phyloP scores from a whole-genome alignment of 2,329 filamentous ascomycete genomes.

The Escovopsis sp. region DNA sequence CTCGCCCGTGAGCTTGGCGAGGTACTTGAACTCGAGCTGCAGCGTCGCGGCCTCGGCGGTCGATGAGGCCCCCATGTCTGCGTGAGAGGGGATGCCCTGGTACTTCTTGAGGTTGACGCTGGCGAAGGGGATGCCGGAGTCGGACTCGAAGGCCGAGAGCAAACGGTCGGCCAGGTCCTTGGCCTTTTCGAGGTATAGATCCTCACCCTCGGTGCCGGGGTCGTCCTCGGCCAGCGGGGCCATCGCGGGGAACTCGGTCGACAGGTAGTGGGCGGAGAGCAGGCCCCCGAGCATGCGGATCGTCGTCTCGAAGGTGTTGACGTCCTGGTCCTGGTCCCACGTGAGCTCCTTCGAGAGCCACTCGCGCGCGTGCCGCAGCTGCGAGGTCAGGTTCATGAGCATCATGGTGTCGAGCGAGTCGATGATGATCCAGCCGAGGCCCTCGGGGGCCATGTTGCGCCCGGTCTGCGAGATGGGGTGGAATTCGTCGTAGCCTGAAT shows the following conservation, averaged over 20 bases:
- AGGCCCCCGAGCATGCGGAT: slow-evolving; percentile 94
- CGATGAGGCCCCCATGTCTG: slow-evolving; percentile 74
- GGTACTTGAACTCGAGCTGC: slow-evolving; percentile 93
- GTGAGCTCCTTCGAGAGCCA: slow-evolving; percentile 72
- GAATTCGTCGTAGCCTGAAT: slow-evolving; percentile 65
- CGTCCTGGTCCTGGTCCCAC: slow-evolving; percentile 87
- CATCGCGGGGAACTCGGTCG: slow-evolving; percentile 63
- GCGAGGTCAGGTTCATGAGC: slow-evolving; percentile 88
- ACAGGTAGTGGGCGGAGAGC: slow-evolving; percentile 88
- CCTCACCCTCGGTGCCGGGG: slow-evolving; percentile 59
- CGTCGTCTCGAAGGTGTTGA: slow-evolving; percentile 95
- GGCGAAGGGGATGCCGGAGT: slow-evolving; percentile 74
- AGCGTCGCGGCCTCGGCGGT: slow-evolving; percentile 86
- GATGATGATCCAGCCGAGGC: slow-evolving; percentile 95
- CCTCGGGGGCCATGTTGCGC: slow-evolving; percentile 70
- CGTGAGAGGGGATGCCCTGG: slow-evolving; percentile 65
- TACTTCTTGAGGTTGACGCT: slow-evolving; percentile 75
- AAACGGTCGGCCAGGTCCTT: slow-evolving; percentile 82
- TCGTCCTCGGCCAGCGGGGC: slow-evolving; percentile 54
- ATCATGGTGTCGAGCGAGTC: slow-evolving; percentile 94
- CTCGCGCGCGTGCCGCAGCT: slow-evolving; percentile 68
- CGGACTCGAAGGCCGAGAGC: slow-evolving; percentile 73
- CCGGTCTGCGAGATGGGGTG: slow-evolving; percentile 68
- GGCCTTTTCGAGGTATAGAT: slow-evolving; percentile 91
- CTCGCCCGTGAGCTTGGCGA: slow-evolving; percentile 88